Base-by-base conservation (phyloP, 371 early-diverging fungal species). In the Umbelopsis sp. region DNA sequence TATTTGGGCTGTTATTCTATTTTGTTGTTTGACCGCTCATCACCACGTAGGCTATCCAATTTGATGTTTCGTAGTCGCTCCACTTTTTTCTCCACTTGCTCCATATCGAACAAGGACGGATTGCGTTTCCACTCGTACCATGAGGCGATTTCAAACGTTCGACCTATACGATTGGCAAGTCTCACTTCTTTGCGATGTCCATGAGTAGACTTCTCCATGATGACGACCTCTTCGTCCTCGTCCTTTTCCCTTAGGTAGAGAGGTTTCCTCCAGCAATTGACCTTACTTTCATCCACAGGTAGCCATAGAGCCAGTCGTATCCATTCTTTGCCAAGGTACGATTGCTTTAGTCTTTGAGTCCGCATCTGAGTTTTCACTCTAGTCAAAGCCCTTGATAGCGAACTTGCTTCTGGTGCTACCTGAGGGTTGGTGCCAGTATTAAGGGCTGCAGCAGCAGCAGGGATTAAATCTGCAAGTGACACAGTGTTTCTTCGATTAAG, bases 101-200 rank as follows among this genome's bases (percentile, higher is more conserved):
- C 72, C 24, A 81, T 29, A 1, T 78, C 65, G 29, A 81, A 57
- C 16, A 45, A 71, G 1, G 46, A 37, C 65, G 70, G 77, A 38
- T 80, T 74, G 29, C 74, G 70, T 41, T 75, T 78, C 73, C 80
- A 79, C 45, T 81, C 84, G 65, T 78, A 81, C 82, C 82, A 84
- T 25, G 69, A 67, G 3, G 74, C 79, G 38, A 84, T 84, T 63
- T 79, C 82, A 24, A 71, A 75, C 35, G 84, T 84, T 10, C 84
- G 70, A n/a, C 72, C 72, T 24, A 57, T 57, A 11, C 57, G 32
- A 57, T 57, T 57, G 4, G 57, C 57, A 1, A 57, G 8, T 65
- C 52, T 18, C 45, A 68, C 20, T 57, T 50, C 53, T 53, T 74
- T 35, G 41, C 24, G 22, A 44, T 44, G 52, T 48, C 41, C 25